These are phyloP conservation scores for Rhodotorula sp. DNA, from an alignment of 1,284 basidiomycete species.

Conservation along the genomic window DNA sequence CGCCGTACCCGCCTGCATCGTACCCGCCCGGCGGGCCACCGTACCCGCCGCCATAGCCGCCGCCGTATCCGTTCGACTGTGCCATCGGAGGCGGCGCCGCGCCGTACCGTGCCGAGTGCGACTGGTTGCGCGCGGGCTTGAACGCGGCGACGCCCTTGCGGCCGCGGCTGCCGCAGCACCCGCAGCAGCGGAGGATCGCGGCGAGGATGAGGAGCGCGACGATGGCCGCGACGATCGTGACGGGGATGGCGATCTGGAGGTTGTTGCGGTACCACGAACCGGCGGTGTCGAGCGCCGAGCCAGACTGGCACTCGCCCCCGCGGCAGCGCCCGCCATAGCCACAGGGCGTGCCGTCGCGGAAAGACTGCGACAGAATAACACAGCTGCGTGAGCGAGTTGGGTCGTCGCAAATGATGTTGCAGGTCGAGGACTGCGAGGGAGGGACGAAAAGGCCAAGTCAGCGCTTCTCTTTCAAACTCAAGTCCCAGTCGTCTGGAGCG, in stretches of 20 bases:
- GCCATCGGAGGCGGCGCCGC: not conserved
- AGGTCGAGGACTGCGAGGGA: conserved; percentile 11
- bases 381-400: conserved; percentile 63
- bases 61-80: not conserved
- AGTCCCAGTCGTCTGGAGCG: too few species aligned
- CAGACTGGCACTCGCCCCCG: conserved; percentile 67
- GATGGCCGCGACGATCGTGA: conserved; percentile 70
- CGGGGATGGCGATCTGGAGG: conserved; percentile 65
- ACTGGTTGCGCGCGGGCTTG: conserved; percentile 8
- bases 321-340: conserved; percentile 55
- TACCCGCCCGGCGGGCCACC: conserved; percentile 9
- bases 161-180: conserved; percentile 16
- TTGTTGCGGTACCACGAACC: conserved; percentile 65
- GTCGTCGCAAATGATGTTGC: conserved; percentile 74
- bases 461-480: not conserved
- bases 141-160: not conserved
- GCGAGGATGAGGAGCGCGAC: conserved; percentile 54
- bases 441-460: not conserved
- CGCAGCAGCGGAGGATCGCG: conserved; percentile 46
- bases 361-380: conserved; percentile 69
- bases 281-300: conserved; percentile 64
- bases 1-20: conserved; percentile 16
- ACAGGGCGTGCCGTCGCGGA: conserved; percentile 83
- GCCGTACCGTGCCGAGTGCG: conserved; percentile 17
- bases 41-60: conserved; percentile 11